phyloP scores from a whole-genome alignment of 1,284 basidiomycete species.

The Singerocomus inundabilis region DNA sequence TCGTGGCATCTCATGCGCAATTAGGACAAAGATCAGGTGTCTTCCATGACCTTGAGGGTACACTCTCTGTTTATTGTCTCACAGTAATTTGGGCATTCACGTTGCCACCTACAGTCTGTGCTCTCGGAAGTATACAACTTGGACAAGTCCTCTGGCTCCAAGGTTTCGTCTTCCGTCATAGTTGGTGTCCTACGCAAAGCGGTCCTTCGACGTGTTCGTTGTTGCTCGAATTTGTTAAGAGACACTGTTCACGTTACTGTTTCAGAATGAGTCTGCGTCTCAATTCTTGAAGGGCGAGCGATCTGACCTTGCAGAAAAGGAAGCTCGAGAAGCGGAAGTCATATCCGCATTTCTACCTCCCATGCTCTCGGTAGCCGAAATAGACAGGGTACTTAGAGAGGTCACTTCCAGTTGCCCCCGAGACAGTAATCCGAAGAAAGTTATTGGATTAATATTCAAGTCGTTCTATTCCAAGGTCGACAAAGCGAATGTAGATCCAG shows the following conservation, averaged over 20 bases:
- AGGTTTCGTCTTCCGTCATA: slow-evolving; percentile 46
- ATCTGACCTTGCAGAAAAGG: slow-evolving; percentile 63
- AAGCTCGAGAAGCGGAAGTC: slow-evolving; percentile 53
- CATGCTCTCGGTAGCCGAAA: slow-evolving; percentile 50
- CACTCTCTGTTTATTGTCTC: slow-evolving; percentile 16
- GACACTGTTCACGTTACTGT: slow-evolving; percentile 3
- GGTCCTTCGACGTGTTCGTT: slow-evolving; percentile 54
- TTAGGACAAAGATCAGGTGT: slow-evolving; percentile 52
- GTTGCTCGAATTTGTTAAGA: neutral
- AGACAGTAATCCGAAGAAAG: slow-evolving; percentile 37
- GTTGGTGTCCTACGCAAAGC: slow-evolving; percentile 57
- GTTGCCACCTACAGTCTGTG: slow-evolving; percentile 47
- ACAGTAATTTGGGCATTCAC: neutral
- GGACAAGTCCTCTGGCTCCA: slow-evolving; percentile 53
- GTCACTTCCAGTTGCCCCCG: slow-evolving; percentile 36
- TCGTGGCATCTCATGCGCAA: slow-evolving; percentile 6
- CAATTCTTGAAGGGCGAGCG: slow-evolving; percentile 58
- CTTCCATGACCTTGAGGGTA: slow-evolving; percentile 62
- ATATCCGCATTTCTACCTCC: slow-evolving; percentile 60
- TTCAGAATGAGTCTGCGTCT: slow-evolving; percentile 56
- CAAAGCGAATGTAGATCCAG: slow-evolving; percentile 53
- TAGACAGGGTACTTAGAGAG: slow-evolving; percentile 49
- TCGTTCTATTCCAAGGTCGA: slow-evolving; percentile 61
- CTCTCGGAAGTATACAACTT: slow-evolving; percentile 65
- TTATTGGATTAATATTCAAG: slow-evolving; percentile 54